Evolutionary conservation across 129 eudicot genomes (phyloP).

Genomic region (Solidago caesia): DNA sequence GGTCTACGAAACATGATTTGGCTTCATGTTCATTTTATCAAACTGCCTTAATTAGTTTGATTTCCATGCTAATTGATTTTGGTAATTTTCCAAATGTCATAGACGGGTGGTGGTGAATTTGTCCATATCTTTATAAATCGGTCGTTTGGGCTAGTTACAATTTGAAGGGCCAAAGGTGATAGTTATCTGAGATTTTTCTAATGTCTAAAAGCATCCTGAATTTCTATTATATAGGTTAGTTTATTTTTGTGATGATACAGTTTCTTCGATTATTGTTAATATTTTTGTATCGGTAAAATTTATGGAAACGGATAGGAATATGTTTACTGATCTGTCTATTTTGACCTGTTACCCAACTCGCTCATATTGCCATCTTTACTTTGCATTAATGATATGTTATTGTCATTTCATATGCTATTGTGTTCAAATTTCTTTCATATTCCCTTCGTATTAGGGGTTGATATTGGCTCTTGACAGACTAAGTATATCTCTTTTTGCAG

Average conservation of each 20-base stretch:
- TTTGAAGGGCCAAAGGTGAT: no score
- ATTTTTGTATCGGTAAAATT: no score
- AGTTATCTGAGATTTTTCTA: no score
- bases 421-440: slow-evolving; percentile 7
- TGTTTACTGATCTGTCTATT: not conserved
- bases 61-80: no score
- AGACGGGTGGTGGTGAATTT: no score
- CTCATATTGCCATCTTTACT: not conserved
- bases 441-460: not conserved
- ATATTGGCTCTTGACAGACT: not conserved
- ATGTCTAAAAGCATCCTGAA: not conserved
- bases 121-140: no score
- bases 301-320: not conserved
- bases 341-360: not conserved
- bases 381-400: not conserved
- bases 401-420: not conserved
- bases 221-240: not conserved
- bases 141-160: no score
- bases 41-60: no score
- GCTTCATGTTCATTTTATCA: no score
- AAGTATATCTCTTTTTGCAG: slow-evolving; percentile 39
- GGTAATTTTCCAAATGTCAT: no score
- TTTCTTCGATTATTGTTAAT: no score
- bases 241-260: not conserved
- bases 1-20: no score